Evolutionary conservation across 768 basidiomycete genomes (phyloP).

Genomic region (Strobilomyces dryophilus): DNA sequence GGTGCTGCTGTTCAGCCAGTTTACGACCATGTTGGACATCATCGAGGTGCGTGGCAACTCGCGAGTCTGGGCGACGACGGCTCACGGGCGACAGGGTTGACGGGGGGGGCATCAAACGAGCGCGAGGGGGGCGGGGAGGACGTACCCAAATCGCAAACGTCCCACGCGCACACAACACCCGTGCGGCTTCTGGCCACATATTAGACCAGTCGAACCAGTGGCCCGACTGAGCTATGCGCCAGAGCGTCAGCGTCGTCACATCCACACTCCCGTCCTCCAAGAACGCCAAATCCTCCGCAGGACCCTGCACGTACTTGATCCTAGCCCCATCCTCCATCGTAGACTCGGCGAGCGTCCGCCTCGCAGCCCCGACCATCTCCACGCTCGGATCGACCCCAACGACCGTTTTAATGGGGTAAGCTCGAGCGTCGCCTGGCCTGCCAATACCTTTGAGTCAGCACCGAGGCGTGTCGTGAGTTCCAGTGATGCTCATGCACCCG

Average conservation of each 20-base stretch:
- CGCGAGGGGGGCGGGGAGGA: neutral
- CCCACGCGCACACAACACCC: conserved; percentile 57
- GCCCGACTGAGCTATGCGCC: conserved; percentile 61
- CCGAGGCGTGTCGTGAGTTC: conserved; percentile 9
- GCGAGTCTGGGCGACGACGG: neutral
- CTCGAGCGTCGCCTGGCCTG: conserved; percentile 68
- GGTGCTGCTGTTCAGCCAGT: conserved; percentile 87
- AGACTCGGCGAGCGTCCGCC: conserved; percentile 11
- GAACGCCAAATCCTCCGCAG: conserved; percentile 53
- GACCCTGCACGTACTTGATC: conserved; percentile 36
- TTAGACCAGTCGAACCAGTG: conserved; percentile 81
- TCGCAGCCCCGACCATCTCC: conserved; percentile 64
- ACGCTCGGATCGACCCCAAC: conserved; percentile 70
- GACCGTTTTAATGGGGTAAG: conserved; percentile 55
- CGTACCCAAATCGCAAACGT: conserved; percentile 73
- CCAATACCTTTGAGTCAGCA: neutral
- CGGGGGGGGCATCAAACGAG: neutral
- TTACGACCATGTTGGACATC: conserved; percentile 94
- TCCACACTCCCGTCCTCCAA: conserved; percentile 58
- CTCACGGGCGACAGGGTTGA: conserved; percentile 9
- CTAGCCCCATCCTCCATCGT: neutral
- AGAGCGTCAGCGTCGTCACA: conserved; percentile 40
- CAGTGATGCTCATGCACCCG: conserved; percentile 43
- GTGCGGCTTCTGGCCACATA: conserved; percentile 64
- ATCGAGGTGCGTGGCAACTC: conserved; percentile 60